Evolutionary conservation across 176 grass and related monocot species (phyloP).

Genomic region (Sorghum bicolor): Sorghum_bicolor_NCBIv3 NC_012876.2:5284001-5284500

Average conservation of each 20-base stretch:
- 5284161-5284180: not conserved
- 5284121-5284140: not conserved
- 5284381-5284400: slow-evolving; percentile 17
- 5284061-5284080: not conserved
- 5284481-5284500: slow-evolving; percentile 99
- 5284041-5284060: not conserved
- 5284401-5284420: not conserved
- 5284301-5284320: slow-evolving; percentile 4
- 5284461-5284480: slow-evolving; percentile 98
- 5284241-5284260: not conserved
- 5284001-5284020: not conserved
- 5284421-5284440: slow-evolving; percentile 56
- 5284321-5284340: slow-evolving; percentile 18
- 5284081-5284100: not conserved
- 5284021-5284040: not conserved
- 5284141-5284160: slow-evolving; percentile 1
- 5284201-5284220: not conserved
- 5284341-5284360: not conserved
- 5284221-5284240: not conserved
- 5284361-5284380: slow-evolving; percentile 1
- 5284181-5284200: not conserved
- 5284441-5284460: slow-evolving; percentile 99
- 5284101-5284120: not conserved
- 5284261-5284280: not conserved
- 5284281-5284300: not conserved